Conservation (phyloP, 352 stramenopile genomes). For the Pythium biforme region DNA sequence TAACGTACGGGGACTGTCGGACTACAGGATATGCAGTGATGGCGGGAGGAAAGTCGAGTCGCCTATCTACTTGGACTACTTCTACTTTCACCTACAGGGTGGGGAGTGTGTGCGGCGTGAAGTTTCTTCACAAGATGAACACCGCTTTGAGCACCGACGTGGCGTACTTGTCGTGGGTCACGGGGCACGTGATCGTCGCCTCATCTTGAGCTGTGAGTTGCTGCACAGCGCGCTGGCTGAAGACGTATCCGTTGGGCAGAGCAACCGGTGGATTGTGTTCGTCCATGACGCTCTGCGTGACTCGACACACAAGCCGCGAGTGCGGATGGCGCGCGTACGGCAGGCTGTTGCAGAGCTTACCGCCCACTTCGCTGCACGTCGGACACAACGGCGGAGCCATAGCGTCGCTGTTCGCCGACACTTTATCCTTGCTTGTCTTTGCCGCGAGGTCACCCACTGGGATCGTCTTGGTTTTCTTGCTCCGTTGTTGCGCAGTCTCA, state of each 20-base stretch:
- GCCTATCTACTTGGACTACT: background rate
- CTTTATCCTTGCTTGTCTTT: slow-evolving; percentile 27
- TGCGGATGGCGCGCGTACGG: slow-evolving; percentile 84
- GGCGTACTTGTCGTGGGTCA: slow-evolving; percentile 69
- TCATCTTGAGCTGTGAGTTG: slow-evolving; percentile 38
- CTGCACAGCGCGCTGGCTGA: slow-evolving; percentile 74
- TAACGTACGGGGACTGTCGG: background rate
- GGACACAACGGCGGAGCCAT: slow-evolving; percentile 57
- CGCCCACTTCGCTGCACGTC: slow-evolving; percentile 70
- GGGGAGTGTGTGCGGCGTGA: background rate
- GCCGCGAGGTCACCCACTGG: background rate
- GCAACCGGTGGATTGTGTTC: slow-evolving; percentile 82
- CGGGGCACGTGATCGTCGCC: slow-evolving; percentile 63
- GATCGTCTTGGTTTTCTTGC: slow-evolving; percentile 49
- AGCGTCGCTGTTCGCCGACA: slow-evolving; percentile 21
- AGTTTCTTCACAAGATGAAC: slow-evolving; percentile 60
- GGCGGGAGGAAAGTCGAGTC: too few relatives aligned
- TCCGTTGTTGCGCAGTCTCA: slow-evolving; percentile 23
- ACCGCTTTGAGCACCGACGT: slow-evolving; percentile 64
- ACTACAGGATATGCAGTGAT: background rate
- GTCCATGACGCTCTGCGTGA: slow-evolving; percentile 81
- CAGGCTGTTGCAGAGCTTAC: slow-evolving; percentile 48
- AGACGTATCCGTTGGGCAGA: slow-evolving; percentile 82
- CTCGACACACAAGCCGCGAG: slow-evolving; percentile 75
- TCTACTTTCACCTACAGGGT: background rate